Percentiles rank a stretch among this genome's conserved stretches.
Conservation (phyloP, 1,284 basidiomycete genomes). For the Cryptococcus neoformans region DNA sequence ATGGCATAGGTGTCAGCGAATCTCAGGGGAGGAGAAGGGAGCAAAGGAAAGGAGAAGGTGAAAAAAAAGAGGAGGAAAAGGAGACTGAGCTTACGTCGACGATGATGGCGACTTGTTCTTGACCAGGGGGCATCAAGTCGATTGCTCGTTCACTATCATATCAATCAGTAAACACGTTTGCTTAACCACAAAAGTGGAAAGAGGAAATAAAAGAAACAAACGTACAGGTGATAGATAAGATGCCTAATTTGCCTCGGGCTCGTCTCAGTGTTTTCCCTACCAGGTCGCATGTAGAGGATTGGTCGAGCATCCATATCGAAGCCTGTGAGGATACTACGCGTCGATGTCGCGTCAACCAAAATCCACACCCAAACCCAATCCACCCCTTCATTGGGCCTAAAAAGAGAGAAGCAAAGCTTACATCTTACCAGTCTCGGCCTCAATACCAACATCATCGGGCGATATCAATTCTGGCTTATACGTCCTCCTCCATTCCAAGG, state of each 20-base stretch:
- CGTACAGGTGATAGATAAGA: constrained; percentile 77
- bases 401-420: constrained; percentile 44
- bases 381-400: neutral
- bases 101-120: constrained; percentile 74
- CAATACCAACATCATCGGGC: constrained; percentile 67
- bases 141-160: constrained; percentile 71
- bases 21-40: no score
- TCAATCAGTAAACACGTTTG: no score
- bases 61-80: no score
- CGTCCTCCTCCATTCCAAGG: constrained; percentile 75
- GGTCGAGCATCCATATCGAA: constrained; percentile 79
- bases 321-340: constrained; percentile 66
- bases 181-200: neutral
- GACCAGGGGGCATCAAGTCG: constrained; percentile 76
- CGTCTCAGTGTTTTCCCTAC: constrained; percentile 72
- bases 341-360: neutral
- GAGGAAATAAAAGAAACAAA: constrained; percentile 42
- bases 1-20: neutral
- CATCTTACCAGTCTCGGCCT: constrained; percentile 83
- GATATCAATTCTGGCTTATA: constrained; percentile 76
- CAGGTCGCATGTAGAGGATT: constrained; percentile 78
- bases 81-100: constrained; percentile 56
- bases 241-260: constrained; percentile 73
- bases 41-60: no score
- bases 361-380: neutral